Conservation (phyloP, 169 alveolate species). For the Plasmodium coatneyi region DNA sequence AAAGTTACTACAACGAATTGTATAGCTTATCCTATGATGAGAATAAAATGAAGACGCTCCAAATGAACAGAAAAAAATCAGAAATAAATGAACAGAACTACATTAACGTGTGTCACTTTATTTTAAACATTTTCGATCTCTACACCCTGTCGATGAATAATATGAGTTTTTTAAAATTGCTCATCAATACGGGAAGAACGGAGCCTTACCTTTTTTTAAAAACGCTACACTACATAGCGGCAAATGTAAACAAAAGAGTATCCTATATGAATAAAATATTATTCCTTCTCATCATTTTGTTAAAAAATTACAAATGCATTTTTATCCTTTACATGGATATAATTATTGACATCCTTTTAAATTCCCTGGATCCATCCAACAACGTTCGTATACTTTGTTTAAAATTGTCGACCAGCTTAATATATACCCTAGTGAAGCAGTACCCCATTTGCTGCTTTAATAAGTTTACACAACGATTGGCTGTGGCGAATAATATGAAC, state of each 20-base stretch:
- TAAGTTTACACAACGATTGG: conserved; percentile 71
- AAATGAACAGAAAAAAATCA: not conserved
- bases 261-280: conserved; percentile 56
- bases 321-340: conserved; percentile 48
- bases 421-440: conserved; percentile 56
- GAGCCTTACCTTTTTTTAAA: conserved; percentile 72
- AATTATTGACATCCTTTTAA: conserved; percentile 56
- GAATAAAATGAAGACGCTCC: not conserved
- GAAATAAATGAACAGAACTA: conserved; percentile 60
- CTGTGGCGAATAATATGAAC: conserved; percentile 66
- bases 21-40: not conserved
- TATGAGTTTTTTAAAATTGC: conserved; percentile 44
- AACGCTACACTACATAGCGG: conserved; percentile 56
- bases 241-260: conserved; percentile 43
- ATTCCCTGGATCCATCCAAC: conserved; percentile 69
- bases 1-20: not conserved
- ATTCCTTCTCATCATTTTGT: conserved; percentile 44
- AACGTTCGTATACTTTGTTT: conserved; percentile 56
- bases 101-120: conserved; percentile 67
- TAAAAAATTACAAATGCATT: conserved; percentile 62
- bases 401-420: conserved; percentile 65
- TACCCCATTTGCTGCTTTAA: conserved; percentile 61
- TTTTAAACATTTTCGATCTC: conserved; percentile 68
- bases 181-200: conserved; percentile 60
- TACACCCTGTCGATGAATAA: conserved; percentile 60